A percentile compares a stretch with the other conserved stretches of the same genome.
phyloP scores from a whole-genome alignment of 2,329 filamentous ascomycete genomes.

The Beauveria sp. region DNA sequence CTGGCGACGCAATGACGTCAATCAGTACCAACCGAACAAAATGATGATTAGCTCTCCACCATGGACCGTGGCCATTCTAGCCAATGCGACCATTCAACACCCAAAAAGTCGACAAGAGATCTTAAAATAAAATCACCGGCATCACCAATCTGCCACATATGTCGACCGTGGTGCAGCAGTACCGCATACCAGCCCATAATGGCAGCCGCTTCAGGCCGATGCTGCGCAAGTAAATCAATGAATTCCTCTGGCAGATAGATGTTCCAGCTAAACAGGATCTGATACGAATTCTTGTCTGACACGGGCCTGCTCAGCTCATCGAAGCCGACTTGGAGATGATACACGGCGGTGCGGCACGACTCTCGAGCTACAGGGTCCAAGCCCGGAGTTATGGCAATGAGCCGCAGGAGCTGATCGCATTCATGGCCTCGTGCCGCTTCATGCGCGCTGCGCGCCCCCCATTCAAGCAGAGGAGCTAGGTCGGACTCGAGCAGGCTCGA shows the following conservation, averaged over 20 bases:
- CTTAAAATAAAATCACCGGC: not conserved
- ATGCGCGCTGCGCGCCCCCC: not conserved
- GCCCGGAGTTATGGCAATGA: not conserved
- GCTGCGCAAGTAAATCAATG: not conserved
- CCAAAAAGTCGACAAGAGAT: not conserved
- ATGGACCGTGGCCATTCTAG: not conserved
- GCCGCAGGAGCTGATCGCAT: not conserved
- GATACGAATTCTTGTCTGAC: not conserved
- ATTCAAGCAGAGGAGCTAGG: not conserved
- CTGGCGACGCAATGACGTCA: too few relatives aligned
- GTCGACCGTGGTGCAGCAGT: not conserved
- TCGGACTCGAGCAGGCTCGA: not conserved
- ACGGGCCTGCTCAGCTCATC: not conserved
- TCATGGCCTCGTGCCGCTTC: not conserved
- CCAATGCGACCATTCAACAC: not conserved
- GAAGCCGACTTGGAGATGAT: not conserved
- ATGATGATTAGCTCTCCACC: not conserved
- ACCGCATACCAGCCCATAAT: conserved; percentile 5
- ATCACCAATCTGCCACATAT: conserved; percentile 6
- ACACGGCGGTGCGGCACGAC: not conserved
- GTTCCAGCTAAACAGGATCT: not conserved
- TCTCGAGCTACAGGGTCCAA: not conserved
- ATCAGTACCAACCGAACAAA: too few relatives aligned
- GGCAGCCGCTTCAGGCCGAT: not conserved
- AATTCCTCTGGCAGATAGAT: not conserved